Percentiles rank a stretch among this genome's conserved stretches.
phyloP scores from a whole-genome alignment of 805 yeast species.

The Komagataella kurtzmanii region DNA sequence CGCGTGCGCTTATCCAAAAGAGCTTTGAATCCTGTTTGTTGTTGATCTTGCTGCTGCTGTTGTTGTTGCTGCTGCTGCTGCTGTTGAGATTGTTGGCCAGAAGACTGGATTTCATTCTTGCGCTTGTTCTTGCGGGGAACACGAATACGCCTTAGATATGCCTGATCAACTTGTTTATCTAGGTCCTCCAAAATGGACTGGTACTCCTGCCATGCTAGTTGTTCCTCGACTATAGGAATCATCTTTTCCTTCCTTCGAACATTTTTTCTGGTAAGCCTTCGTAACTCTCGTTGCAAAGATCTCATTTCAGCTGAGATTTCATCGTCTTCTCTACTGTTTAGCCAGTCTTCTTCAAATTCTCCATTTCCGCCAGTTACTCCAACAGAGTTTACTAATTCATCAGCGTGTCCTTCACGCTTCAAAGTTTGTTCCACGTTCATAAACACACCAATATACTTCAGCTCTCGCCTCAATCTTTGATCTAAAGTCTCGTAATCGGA shows the following conservation, averaged over 20 bases:
- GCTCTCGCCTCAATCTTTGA: conserved; percentile 75
- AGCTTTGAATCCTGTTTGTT: conserved; percentile 66
- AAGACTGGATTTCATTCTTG: conserved; percentile 17
- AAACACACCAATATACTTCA: conserved; percentile 82
- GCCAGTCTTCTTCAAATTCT: conserved; percentile 52
- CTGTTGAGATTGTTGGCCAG: conserved; percentile 18
- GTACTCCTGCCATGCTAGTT: conserved; percentile 91
- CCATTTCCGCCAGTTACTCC: conserved; percentile 7
- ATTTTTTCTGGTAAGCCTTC: conserved; percentile 47
- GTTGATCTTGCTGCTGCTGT: conserved; percentile 55
- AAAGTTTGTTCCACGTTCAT: conserved; percentile 38
- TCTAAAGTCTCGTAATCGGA: conserved; percentile 74
- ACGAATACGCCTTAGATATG: conserved; percentile 71
- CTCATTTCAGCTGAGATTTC: conserved; percentile 83
- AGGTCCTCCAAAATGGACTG: conserved; percentile 80
- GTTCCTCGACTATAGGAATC: conserved; percentile 69
- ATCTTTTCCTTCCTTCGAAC: conserved; percentile 51
- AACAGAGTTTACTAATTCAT: conserved; percentile 8
- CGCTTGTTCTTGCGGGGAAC: conserved; percentile 52
- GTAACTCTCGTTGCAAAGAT: conserved; percentile 52
- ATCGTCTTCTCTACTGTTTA: conserved; percentile 77
- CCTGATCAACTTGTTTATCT: conserved; percentile 94
- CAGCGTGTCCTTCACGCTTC: conserved; percentile 12
- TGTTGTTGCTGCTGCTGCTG: conserved; percentile 11
- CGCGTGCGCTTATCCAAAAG: conserved; percentile 73